Percentiles rank a stretch among this genome's conserved stretches.
Conservation (phyloP, 129 eudicot species). For the Logfia minima region DNA sequence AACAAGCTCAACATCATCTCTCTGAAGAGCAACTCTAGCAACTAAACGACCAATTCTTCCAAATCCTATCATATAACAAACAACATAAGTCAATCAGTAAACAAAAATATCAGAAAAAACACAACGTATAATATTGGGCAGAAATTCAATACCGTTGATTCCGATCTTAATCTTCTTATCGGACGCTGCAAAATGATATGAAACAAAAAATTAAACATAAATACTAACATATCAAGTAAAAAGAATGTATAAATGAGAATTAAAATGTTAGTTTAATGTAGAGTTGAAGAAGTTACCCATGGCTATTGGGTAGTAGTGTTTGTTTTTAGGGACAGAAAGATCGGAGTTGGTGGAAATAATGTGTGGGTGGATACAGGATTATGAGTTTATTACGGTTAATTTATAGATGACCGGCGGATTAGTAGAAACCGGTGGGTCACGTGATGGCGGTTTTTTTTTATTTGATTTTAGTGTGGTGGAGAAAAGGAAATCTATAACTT, state of each 20-base stretch:
- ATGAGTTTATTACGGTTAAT: not conserved
- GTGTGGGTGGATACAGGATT: not conserved
- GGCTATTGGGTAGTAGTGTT: conserved; percentile 4
- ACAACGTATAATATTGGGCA: not conserved
- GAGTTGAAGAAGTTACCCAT: conserved; percentile 31
- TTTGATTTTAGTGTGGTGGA: not conserved
- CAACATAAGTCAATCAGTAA: not conserved
- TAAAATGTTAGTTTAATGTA: not conserved
- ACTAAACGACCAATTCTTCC: conserved; percentile 92
- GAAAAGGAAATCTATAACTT: not conserved
- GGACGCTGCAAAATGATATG: conserved; percentile 25
- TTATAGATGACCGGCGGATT: conserved; percentile 13
- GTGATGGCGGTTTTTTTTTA: conserved; percentile 18
- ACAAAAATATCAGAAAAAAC: not conserved
- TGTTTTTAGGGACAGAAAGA: conserved; percentile 2
- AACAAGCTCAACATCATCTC: conserved; percentile 88
- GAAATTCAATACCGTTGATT: conserved; percentile 70
- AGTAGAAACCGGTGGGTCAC: conserved; percentile 26
- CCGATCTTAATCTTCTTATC: conserved; percentile 89
- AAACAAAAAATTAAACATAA: not conserved
- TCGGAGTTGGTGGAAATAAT: not conserved
- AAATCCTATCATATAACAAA: conserved; percentile 43
- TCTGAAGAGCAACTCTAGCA: conserved; percentile 74
- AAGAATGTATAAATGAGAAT: not conserved
- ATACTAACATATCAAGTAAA: not conserved